Conservation (phyloP, 2,329 filamentous ascomycete species). For the Fusarium fujikuroi region DNA sequence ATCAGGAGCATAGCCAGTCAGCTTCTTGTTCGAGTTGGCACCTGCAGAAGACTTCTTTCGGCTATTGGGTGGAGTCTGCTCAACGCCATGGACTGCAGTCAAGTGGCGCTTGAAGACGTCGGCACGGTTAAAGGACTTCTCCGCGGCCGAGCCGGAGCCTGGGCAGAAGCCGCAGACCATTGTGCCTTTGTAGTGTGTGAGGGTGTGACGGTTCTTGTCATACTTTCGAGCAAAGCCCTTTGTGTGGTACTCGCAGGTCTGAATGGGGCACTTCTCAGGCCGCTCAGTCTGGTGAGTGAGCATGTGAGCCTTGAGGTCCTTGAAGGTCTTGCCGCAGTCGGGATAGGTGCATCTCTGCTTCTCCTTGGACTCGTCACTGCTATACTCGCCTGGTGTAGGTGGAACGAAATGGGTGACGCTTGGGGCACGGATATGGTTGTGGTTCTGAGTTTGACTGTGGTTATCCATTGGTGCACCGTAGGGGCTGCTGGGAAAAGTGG, state of each 20-base stretch:
- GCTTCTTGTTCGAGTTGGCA: slow-evolving; percentile 67
- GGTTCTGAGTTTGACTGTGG: slow-evolving; percentile 48
- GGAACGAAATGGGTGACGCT: slow-evolving; percentile 79
- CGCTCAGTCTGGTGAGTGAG: slow-evolving; percentile 91
- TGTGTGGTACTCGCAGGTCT: slow-evolving; percentile 88
- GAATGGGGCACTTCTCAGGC: slow-evolving; percentile 93
- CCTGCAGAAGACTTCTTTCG: slow-evolving; percentile 71
- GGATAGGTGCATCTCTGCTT: slow-evolving; percentile 81
- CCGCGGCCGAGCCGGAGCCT: slow-evolving; percentile 84
- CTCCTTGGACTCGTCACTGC: slow-evolving; percentile 72
- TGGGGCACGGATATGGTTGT: slow-evolving; percentile 65
- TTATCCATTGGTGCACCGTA: slow-evolving; percentile 59
- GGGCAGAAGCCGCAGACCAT: slow-evolving; percentile 98
- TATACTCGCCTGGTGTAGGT: slow-evolving; percentile 66
- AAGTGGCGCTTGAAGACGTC: slow-evolving; percentile 96
- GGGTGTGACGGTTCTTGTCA: slow-evolving; percentile 93
- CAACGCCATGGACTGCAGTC: slow-evolving; percentile 89
- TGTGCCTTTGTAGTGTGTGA: slow-evolving; percentile 96
- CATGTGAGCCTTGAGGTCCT: slow-evolving; percentile 94
- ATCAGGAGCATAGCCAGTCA: slow-evolving; percentile 77
- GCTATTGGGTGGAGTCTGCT: slow-evolving; percentile 92
- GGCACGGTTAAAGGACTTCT: slow-evolving; percentile 95
- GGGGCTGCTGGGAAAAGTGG: slow-evolving; percentile 64
- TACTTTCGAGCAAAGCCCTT: slow-evolving; percentile 97
- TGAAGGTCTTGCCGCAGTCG: slow-evolving; percentile 87